Evolutionary conservation across 371 early-diverging fungal genomes (phyloP), one percentile per base, ranked within the genome.

Genomic region (Lichtheimia corymbifera): DNA sequence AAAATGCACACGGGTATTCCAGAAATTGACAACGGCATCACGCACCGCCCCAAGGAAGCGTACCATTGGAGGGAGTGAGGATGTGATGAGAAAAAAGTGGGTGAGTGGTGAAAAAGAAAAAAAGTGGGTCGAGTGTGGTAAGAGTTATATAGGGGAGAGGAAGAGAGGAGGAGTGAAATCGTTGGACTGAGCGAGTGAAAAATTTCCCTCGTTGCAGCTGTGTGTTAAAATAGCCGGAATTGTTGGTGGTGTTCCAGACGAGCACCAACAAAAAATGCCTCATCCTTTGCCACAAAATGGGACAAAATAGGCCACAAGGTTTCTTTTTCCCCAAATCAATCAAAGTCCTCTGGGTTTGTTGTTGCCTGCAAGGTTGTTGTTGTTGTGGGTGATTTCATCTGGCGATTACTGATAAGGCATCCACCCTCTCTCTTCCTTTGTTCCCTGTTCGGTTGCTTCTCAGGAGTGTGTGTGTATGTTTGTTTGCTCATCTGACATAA

Each of bases 1-100:
- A 55, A 79, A 79, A 53, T 76, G 80, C 24, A 79, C 57, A 24
- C 54, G 64, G 9, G 52, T 65, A 28, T 66, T 35, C 57, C 73
- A 78, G 20, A 71, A 64, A 28, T 55, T 50, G 25, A 42, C 50
- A 40, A 59, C 14, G 30, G 51, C 28, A 35, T 59, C 59, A 18
- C 51, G 35, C 51, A 45, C 59, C 57, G 57, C 22, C 42, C 25
- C 44, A 41, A 41, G 45, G 57, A 57, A 20, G 20, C 57, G 45
- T 43, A 17, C 45, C 24, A 47, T 47, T 47, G 20, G n/a, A 41
- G 35, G 35, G 27, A 43, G 45, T 15, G 11, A 13, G 5, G 52
- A 15, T 44, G 43, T 18, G 20, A 43, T 18, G 15, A n/a, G 27
- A 43, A 11, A 22, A 35, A 18, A 43, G n/a, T 15, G 22, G 22